phyloP scores from a whole-genome alignment of 208 protist genomes.

The Herpetomonas samuelpessoai region DNA sequence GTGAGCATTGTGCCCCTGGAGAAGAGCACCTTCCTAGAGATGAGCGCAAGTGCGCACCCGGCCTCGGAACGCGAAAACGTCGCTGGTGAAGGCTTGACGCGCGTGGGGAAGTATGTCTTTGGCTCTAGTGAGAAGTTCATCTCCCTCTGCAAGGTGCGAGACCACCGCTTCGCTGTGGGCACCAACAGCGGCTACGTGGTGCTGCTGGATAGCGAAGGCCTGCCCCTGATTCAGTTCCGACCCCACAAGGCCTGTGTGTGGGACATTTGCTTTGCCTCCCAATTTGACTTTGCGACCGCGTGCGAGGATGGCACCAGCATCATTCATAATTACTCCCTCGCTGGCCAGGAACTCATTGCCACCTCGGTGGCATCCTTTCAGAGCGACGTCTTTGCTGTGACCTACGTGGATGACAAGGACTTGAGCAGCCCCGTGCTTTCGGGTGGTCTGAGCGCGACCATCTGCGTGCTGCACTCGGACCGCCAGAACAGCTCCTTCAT shows the following conservation, averaged over 20 bases:
- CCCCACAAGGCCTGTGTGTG: conserved; percentile 89
- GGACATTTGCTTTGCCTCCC: conserved; percentile 80
- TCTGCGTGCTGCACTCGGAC: conserved; percentile 87
- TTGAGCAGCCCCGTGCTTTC: conserved; percentile 79
- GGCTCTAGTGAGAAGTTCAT: conserved; percentile 88
- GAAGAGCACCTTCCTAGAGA: conserved; percentile 85
- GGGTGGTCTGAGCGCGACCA: conserved; percentile 79
- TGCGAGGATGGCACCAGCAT: conserved; percentile 85
- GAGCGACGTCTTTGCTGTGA: conserved; percentile 87
- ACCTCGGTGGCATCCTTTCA: conserved; percentile 86
- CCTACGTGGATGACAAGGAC: conserved; percentile 68
- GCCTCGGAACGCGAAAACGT: conserved; percentile 38
- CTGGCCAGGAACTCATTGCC: conserved; percentile 64
- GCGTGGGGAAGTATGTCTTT: conserved; percentile 82
- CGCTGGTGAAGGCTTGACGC: conserved; percentile 61
- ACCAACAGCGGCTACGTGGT: conserved; percentile 88
- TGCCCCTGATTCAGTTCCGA: conserved; percentile 88
- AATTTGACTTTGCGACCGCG: conserved; percentile 86
- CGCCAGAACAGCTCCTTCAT: conserved; percentile 85
- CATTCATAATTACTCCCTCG: conserved; percentile 89
- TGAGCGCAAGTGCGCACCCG: conserved; percentile 73
- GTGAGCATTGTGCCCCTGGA: conserved; percentile 87
- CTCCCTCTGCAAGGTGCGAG: conserved; percentile 76
- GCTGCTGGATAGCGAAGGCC: conserved; percentile 75
- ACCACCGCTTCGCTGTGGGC: conserved; percentile 83